Percentiles rank a stretch among this genome's conserved stretches.
Evolutionary conservation across 345 rosid genomes (phyloP).

Genomic region (Alliaria petiolata): DNA sequence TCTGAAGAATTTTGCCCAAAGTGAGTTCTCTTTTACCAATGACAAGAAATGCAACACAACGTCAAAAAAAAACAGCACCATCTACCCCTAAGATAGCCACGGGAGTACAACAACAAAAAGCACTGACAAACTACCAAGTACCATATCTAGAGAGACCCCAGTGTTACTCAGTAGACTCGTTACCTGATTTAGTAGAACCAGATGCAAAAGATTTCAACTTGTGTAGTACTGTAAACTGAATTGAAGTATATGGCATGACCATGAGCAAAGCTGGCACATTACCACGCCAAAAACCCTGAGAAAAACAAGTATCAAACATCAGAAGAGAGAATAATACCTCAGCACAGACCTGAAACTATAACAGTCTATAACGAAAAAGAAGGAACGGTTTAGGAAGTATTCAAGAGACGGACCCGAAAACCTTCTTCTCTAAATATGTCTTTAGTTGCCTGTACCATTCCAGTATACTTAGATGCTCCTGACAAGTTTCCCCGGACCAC

Average conservation of each 20-base stretch:
- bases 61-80: neutral
- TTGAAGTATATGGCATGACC: constrained; percentile 96
- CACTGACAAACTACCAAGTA: neutral
- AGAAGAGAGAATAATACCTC: neutral
- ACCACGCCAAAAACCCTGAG: constrained; percentile 99
- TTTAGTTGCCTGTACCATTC: constrained; percentile 84
- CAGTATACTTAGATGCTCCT: constrained; percentile 77
- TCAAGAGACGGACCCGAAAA: constrained; percentile 49
- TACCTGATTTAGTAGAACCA: constrained; percentile 91
- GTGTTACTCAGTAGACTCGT: neutral
- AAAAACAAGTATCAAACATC: constrained; percentile 25
- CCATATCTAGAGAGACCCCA: neutral
- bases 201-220: constrained; percentile 73
- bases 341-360: neutral
- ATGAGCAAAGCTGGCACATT: constrained; percentile 97
- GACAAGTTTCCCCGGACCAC: constrained; percentile 42
- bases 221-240: constrained; percentile 84
- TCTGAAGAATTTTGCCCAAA: neutral
- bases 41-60: neutral
- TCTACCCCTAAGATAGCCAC: neutral
- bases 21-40: neutral
- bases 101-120: neutral
- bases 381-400: neutral
- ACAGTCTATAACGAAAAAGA: neutral
- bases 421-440: constrained; percentile 96